These are phyloP conservation scores for Vicia sativa DNA, from an alignment of 306 rosid genomes.

Conservation along the genomic window DNA sequence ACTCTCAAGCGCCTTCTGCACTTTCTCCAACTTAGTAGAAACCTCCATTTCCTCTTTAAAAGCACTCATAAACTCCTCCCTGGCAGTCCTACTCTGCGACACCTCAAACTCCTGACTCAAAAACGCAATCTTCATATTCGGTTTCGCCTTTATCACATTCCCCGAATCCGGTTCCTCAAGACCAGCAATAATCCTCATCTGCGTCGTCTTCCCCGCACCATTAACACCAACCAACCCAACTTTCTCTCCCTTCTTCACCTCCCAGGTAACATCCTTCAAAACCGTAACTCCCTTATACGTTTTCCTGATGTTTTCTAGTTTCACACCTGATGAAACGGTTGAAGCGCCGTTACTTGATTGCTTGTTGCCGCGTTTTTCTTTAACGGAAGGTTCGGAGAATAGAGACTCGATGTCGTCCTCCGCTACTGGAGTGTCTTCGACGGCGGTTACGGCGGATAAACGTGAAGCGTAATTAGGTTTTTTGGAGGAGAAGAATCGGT, in stretches of 20 bases:
- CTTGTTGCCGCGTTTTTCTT: slow-evolving; percentile 46
- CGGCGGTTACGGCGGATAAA: slow-evolving; percentile 58
- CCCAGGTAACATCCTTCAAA: slow-evolving; percentile 82
- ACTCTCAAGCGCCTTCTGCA: slow-evolving; percentile 88
- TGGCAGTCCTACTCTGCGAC: slow-evolving; percentile 74
- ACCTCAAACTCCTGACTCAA: slow-evolving; percentile 96
- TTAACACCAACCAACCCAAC: slow-evolving; percentile 95
- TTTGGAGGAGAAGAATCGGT: slow-evolving; percentile 35
- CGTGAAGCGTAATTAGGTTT: slow-evolving; percentile 34
- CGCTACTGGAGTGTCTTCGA: slow-evolving; percentile 39
- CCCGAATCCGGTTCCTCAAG: slow-evolving; percentile 87
- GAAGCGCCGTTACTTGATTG: slow-evolving; percentile 67
- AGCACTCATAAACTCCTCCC: slow-evolving; percentile 88
- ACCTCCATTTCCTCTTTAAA: slow-evolving; percentile 95
- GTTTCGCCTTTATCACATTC: slow-evolving; percentile 69
- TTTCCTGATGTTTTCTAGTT: slow-evolving; percentile 71
- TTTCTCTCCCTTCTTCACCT: slow-evolving; percentile 87
- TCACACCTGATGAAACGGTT: slow-evolving; percentile 76
- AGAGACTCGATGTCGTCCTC: slow-evolving; percentile 70
- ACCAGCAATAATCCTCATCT: slow-evolving; percentile 89
- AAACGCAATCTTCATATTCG: slow-evolving; percentile 85
- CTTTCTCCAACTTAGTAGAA: slow-evolving; percentile 71
- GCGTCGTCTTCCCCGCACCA: slow-evolving; percentile 96
- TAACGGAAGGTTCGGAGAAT: slow-evolving; percentile 54
- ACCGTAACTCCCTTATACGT: slow-evolving; percentile 80